Evolutionary conservation across 2,329 filamentous ascomycete species (phyloP).

Genomic region (Leptographium procerum): DNA sequence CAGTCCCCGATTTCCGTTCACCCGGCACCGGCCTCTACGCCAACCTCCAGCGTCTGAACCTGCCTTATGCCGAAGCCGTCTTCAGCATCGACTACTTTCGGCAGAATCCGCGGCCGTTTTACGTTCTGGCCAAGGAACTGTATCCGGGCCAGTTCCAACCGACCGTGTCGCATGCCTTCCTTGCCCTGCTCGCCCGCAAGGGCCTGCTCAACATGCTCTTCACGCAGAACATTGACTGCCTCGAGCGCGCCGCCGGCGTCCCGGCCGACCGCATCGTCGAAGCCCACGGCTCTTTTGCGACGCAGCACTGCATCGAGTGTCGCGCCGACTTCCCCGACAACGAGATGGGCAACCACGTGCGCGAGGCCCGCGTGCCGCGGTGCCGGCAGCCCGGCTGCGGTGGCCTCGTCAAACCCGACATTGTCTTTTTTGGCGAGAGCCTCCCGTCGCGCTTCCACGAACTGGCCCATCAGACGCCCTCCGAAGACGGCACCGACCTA

Average conservation of each 20-base stretch:
- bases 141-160: conserved; percentile 84
- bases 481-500: conserved; percentile 26
- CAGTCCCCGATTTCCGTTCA: conserved; percentile 87
- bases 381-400: conserved; percentile 51
- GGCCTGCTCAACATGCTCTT: conserved; percentile 74
- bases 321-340: conserved; percentile 58
- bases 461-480: conserved; percentile 33
- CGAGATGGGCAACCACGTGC: conserved; percentile 60
- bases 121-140: conserved; percentile 79
- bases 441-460: conserved; percentile 52
- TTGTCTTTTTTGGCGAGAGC: conserved; percentile 77
- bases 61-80: conserved; percentile 84
- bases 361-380: conserved; percentile 54
- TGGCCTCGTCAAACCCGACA: conserved; percentile 84
- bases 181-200: conserved; percentile 70
- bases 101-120: conserved; percentile 77
- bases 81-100: conserved; percentile 91
- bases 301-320: conserved; percentile 87
- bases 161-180: conserved; percentile 82
- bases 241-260: conserved; percentile 80
- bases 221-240: conserved; percentile 95
- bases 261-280: conserved; percentile 74
- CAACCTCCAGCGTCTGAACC: conserved; percentile 74
- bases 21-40: conserved; percentile 89
- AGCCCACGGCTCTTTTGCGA: conserved; percentile 90